Evolutionary conservation across 2,329 filamentous ascomycete genomes (phyloP).

Genomic region (Cordyceps tenuipes): DNA sequence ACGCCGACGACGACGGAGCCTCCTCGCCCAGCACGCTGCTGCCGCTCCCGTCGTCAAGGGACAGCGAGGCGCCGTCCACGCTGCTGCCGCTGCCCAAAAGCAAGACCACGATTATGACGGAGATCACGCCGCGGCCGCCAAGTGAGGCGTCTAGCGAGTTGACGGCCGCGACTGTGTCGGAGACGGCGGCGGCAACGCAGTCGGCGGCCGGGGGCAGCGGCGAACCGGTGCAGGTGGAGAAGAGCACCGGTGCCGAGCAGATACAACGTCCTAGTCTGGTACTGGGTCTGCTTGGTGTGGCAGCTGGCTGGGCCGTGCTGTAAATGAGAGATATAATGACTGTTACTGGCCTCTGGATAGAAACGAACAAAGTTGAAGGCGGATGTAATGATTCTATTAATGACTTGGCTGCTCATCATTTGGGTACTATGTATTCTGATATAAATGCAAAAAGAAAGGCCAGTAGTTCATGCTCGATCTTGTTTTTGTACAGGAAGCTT

Average conservation of each 20-base stretch:
- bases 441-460: background rate
- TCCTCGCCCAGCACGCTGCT: no score
- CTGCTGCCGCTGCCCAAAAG: background rate
- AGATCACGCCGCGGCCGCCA: background rate
- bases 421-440: background rate
- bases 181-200: background rate
- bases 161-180: background rate
- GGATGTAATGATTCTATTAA: background rate
- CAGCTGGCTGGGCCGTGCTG: background rate
- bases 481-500: background rate
- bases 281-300: slow-evolving; percentile 1
- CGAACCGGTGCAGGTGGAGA: background rate
- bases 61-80: background rate
- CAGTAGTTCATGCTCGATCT: background rate
- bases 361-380: background rate
- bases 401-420: background rate
- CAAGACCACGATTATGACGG: slow-evolving; percentile 4
- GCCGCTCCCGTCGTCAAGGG: background rate
- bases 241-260: background rate
- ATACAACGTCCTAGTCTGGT: background rate
- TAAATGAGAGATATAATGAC: background rate
- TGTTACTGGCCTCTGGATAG: background rate
- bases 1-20: no score
- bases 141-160: background rate
- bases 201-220: background rate